Base-by-base conservation (phyloP, 768 basidiomycete genomes). In the Coprinopsis strossmayeri region DNA sequence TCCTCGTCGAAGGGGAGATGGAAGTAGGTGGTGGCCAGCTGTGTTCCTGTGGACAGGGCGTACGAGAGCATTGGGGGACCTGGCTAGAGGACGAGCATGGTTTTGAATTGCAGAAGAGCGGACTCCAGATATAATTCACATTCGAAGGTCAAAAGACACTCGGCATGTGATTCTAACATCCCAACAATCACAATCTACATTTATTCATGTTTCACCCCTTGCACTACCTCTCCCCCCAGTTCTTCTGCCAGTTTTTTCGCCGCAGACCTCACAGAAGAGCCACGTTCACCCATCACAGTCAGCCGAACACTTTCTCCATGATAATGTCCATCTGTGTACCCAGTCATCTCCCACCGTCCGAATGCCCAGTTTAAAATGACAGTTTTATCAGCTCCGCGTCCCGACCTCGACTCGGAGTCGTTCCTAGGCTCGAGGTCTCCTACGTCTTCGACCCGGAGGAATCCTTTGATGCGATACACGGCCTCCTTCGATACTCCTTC, bases 271-370 rank as follows among this genome's bases (percentile, higher is more conserved):
- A 69, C 74, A 42, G 91, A 81, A 63, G 92, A 89, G 11, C 91
- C 91, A 37, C 84, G 72, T 61, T 88, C 86, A 7, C 93, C 93
- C 94, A 97, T 97, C 24, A 88, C 76, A n/a, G 91, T 95, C 61
- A 95, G 54, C 47, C 74, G 70, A 20, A 91, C 59, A 3, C n/a
- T n/a, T 56, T 55, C 24, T 71, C 67, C 71, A 10, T 55, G 60
- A 1, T 58, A 59, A 18, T 55, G 56, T n/a, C 61, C 43, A 64
- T 1, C 62, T 63, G 21, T 28, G 24, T 51, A 56, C 38, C 2
- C 11, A 30, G 63, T 69, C 10, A 82, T 74, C 23, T 92, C 89
- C 60, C 78, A 83, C 34, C 93, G 78, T 12, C 90, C 90, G 67
- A 96, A 97, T 5, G 93, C 92, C 91, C 91, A 97, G 61, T 97